Base-by-base conservation (phyloP, 2,329 filamentous ascomycete genomes). In the Cladosporium sp. region DNA sequence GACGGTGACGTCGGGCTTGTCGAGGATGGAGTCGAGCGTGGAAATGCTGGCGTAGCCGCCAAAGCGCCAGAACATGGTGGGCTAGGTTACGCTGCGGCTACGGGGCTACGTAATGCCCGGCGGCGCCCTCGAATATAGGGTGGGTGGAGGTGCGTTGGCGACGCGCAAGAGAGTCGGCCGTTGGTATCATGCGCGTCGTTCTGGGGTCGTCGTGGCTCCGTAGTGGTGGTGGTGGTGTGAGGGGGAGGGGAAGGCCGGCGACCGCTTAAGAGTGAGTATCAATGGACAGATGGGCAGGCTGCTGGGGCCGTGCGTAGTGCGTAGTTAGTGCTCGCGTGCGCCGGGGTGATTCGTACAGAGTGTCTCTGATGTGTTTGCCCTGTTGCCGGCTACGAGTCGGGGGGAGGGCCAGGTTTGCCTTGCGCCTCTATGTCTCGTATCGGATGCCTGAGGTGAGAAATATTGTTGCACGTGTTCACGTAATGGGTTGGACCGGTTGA, bases 21-120 rank as follows among this genome's bases (percentile, higher is more conserved):
- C 93, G 69, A 98, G 89, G 65, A 98, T 88, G 61, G 85, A 90
- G 72, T 97, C 93, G 72, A 98, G 89, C 67, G 91, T 86, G 64
- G 92, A 96, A 73, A 95, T 86, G 79, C 89, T 95, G 78, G 91
- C 88, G 79, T 97, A 97, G 67, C 90, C 90, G 79, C 93, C 92
- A 79, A 97, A 98, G 74, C 92, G 86, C 93, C 93, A 98, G 74
- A 98, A 98, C 93, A 98, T 98, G 77, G 72, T 92, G 84, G 48
- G 48, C 38, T 25, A n/a, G n/a, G n/a, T n/a, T n/a, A n/a, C n/a
- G 22, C 22, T 27, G 22, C 22, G 22, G 22, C 5, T 27, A 27
- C 4, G 22, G 22, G 22, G 22, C 22, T 46, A 48, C 45, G 45
- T 48, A 40, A 48, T 48, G 45, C 36, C 45, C 30, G 45, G 45